phyloP scores from a whole-genome alignment of 2,329 filamentous ascomycete genomes.

The Diaporthe velutina region DNA sequence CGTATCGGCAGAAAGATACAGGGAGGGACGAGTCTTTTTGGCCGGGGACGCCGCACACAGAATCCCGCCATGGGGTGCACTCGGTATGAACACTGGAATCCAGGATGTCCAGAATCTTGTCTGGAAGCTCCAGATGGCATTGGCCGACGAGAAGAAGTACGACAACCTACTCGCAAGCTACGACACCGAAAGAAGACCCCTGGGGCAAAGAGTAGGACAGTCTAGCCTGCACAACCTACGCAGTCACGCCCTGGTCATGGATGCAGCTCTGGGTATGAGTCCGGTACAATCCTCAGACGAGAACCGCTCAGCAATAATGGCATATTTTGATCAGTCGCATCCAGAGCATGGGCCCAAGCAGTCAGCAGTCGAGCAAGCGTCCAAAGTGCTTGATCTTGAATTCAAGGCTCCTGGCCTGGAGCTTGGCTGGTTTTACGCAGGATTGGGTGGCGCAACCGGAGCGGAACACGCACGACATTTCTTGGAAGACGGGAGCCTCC shows the following conservation, averaged over 20 bases:
- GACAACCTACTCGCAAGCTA: slow-evolving; percentile 48
- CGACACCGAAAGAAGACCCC: slow-evolving; percentile 50
- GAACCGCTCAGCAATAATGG: slow-evolving; percentile 44
- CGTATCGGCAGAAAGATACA: slow-evolving; percentile 45
- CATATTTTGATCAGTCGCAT: slow-evolving; percentile 45
- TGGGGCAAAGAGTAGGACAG: slow-evolving; percentile 47
- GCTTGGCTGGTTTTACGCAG: slow-evolving; percentile 52
- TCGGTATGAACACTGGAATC: slow-evolving; percentile 53
- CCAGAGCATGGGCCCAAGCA: slow-evolving; percentile 41
- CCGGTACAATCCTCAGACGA: slow-evolving; percentile 40
- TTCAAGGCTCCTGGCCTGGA: slow-evolving; percentile 50
- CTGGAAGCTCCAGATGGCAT: slow-evolving; percentile 51
- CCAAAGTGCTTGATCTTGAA: slow-evolving; percentile 47
- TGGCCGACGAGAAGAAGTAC: slow-evolving; percentile 42
- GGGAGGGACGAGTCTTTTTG: slow-evolving; percentile 48
- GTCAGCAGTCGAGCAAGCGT: slow-evolving; percentile 44
- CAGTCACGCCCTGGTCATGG: slow-evolving; percentile 47
- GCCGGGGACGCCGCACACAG: slow-evolving; percentile 53
- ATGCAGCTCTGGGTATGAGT: slow-evolving; percentile 48
- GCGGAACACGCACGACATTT: slow-evolving; percentile 11
- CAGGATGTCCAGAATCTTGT: slow-evolving; percentile 53
- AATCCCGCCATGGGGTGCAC: slow-evolving; percentile 51
- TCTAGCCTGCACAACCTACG: slow-evolving; percentile 48
- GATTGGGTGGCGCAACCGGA: slow-evolving; percentile 8
- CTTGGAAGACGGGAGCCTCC: slow-evolving; percentile 8